Base-by-base conservation (phyloP, 1,139 yeast genomes). In the Kurtzmaniella quercitrusa region DNA sequence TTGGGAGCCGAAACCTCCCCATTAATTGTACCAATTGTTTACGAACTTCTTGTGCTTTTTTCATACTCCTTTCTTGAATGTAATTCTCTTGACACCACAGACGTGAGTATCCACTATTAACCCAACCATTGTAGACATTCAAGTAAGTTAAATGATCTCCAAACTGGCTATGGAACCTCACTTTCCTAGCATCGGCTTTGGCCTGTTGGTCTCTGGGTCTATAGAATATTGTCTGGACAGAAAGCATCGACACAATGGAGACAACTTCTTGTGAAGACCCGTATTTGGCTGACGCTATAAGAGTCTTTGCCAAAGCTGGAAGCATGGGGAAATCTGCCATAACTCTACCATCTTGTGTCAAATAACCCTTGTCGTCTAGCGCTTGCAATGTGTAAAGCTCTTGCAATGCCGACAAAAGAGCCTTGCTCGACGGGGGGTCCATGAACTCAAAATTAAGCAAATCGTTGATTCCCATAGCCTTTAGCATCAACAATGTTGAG, bases 301-400 rank as follows among this genome's bases (percentile, higher is more conserved):
- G 66, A 0, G 95, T 84, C 55, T 88, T 88, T 2, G 98, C 85
- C 48, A 94, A 67, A 5, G 88, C 79, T 0, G 99, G 98, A 48
- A 89, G 96, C 90, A 93, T 89, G 0, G 99, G 98, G 58, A 91
- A 90, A 46, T 85, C 87, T 0, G 97, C 89, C 95, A 94, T 86
- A 51, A 79, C 75, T 41, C 81, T 68, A 0, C 99, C 99, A 25
- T 86, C 65, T 3, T 68, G 58, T 0, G 98, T 93, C 46, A 94
- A 64, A 37, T 70, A 61, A 0, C 98, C 97, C 17, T 80, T 78
- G 34, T 82, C 85, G 58, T 90, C 95, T 38, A 94, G 66, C 0
- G 98, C 97, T 23, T 85, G 82, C 37, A 94, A 66, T 36, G 86
- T 84, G 58, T 82, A 93, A 37, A 94, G 69, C 51, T 91, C 96